Percentiles rank a stretch among this genome's conserved stretches.
Evolutionary conservation across 768 basidiomycete species (phyloP).

Genomic region (Austroboletus eburneus): DNA sequence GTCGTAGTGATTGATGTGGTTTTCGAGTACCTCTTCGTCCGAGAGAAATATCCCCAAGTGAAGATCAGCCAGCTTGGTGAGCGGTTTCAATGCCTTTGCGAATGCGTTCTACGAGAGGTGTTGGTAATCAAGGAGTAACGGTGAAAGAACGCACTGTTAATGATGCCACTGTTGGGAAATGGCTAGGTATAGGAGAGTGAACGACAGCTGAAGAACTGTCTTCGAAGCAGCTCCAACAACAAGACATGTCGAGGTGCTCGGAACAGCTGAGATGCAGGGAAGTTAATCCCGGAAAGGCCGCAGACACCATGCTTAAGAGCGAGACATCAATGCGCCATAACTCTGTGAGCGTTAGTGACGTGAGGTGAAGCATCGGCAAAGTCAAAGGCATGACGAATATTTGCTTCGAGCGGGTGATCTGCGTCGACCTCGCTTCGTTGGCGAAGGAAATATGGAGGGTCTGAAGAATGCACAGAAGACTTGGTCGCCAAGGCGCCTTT

Average conservation of each 20-base stretch:
- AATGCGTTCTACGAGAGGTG: slow-evolving; percentile 36
- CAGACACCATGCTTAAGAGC: slow-evolving; percentile 45
- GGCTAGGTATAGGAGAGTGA: slow-evolving; percentile 62
- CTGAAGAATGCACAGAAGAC: slow-evolving; percentile 33
- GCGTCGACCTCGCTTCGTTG: slow-evolving; percentile 42
- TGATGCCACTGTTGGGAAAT: slow-evolving; percentile 37
- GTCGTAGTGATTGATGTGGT: slow-evolving; percentile 36
- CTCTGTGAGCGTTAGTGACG: slow-evolving; percentile 45
- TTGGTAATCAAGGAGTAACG: background rate
- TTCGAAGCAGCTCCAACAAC: slow-evolving; percentile 64
- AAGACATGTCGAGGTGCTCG: slow-evolving; percentile 51
- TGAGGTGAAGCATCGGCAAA: slow-evolving; percentile 34
- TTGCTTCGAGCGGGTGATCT: slow-evolving; percentile 33
- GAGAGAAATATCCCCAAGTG: slow-evolving; percentile 65
- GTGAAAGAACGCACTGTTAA: slow-evolving; percentile 48
- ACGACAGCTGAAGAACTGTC: slow-evolving; percentile 49
- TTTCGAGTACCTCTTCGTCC: slow-evolving; percentile 43
- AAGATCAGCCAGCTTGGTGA: slow-evolving; percentile 45
- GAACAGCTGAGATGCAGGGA: slow-evolving; percentile 55
- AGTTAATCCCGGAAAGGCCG: slow-evolving; percentile 41
- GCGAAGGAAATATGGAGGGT: slow-evolving; percentile 41
- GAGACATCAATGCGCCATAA: slow-evolving; percentile 55
- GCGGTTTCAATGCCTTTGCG: slow-evolving; percentile 40
- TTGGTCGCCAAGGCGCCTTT: slow-evolving; percentile 24
- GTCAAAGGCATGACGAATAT: slow-evolving; percentile 32